Base-by-base conservation (phyloP, 2,329 filamentous ascomycete genomes). In the Immersiporthe knoxdaviesiana region DNA sequence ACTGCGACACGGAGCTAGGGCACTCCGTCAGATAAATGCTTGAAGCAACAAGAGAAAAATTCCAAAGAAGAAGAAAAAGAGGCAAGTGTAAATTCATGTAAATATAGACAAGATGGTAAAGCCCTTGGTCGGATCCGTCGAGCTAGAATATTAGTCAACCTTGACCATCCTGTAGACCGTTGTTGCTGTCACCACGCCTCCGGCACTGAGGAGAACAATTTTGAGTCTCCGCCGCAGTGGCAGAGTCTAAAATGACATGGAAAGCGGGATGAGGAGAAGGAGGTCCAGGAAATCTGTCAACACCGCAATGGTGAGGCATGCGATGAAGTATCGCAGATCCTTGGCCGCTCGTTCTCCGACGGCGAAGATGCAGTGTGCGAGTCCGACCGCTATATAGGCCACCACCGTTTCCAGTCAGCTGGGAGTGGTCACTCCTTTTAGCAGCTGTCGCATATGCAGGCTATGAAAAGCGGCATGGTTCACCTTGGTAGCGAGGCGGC, bases 281-380 rank as follows among this genome's bases (percentile, higher is more conserved):
- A 81, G 72, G 24, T 80, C 77, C 50, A 78, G 72, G 32, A 77
- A 67, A 66, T 80, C 79, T 30, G 77, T 79, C 7, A 79, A 47
- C 18, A 78, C 75, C 56, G 75, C 77, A 16, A 79, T 68, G 16
- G 74, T 70, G 1, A 74, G 60, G 18, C 56, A 37, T 30, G 44
- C 32, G 47, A 73, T 73, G 61, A 75, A 72, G 12, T 64, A 63
- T 41, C 74, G 73, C 41, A 75, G 71, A 35, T 66, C 69, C 54
- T 66, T 67, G 27, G 72, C 65, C 8, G 66, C 66, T 59, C 52
- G 66, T 32, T 70, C 69, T 54, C 72, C 71, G 14, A 72, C 70
- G 1, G 72, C 65, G 64, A 77, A 76, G 7, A 75, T n/a, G n/a
- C n/a, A n/a, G n/a, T n/a, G n/a, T n/a, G n/a, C n/a, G n/a, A n/a